A percentile compares a stretch with the other conserved stretches of the same genome.
Conservation (phyloP, 1,139 yeast species). For the Candida sp. region DNA sequence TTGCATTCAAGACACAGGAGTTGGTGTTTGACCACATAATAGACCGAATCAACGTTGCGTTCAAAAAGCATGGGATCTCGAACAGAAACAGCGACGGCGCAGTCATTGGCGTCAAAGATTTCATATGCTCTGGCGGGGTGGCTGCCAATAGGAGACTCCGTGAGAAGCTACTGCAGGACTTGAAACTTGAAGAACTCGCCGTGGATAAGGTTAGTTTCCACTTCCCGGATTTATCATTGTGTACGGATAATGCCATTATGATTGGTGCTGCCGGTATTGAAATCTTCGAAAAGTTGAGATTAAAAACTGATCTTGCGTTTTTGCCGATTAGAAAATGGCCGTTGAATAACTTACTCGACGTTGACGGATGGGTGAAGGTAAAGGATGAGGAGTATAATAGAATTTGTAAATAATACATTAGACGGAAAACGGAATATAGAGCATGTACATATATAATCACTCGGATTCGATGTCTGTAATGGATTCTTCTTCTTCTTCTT, state of each 20-base stretch:
- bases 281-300: slow-evolving; percentile 58
- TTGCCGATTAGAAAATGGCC: slow-evolving; percentile 82
- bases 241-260: slow-evolving; percentile 98
- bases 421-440: background rate
- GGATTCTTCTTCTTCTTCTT: background rate
- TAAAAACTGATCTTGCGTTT: slow-evolving; percentile 54
- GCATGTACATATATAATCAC: slow-evolving; percentile 8
- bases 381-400: slow-evolving; percentile 16
- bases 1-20: slow-evolving; percentile 70
- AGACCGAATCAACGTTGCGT: slow-evolving; percentile 60
- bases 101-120: slow-evolving; percentile 49
- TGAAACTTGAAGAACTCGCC: slow-evolving; percentile 21
- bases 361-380: slow-evolving; percentile 53
- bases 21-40: slow-evolving; percentile 74
- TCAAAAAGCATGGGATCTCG: slow-evolving; percentile 37
- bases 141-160: slow-evolving; percentile 76
- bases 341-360: slow-evolving; percentile 47
- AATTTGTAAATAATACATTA: slow-evolving; percentile 13
- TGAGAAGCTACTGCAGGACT: slow-evolving; percentile 41
- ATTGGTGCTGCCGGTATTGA: slow-evolving; percentile 98
- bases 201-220: slow-evolving; percentile 33
- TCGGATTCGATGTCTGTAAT: background rate
- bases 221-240: slow-evolving; percentile 73
- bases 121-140: slow-evolving; percentile 95
- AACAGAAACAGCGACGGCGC: slow-evolving; percentile 30